phyloP scores from a whole-genome alignment of 1,139 yeast species.

The Hansenula lynferdii region DNA sequence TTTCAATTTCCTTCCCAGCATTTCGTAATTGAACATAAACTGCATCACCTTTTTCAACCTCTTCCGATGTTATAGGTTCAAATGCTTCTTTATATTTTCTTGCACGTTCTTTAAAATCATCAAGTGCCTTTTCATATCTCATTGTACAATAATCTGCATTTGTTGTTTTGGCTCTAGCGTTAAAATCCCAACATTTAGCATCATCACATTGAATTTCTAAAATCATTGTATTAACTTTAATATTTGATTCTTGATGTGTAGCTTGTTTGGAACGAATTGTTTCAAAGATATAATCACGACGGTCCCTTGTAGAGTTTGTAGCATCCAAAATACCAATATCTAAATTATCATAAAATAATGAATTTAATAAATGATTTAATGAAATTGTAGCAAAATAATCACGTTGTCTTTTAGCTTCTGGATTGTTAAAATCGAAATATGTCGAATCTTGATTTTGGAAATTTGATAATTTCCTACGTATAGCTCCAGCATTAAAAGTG shows the following conservation, averaged over 20 bases:
- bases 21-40: constrained; percentile 42
- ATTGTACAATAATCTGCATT: constrained; percentile 49
- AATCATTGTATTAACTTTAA: constrained; percentile 30
- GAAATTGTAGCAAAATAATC: constrained; percentile 60
- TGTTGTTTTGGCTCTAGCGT: constrained; percentile 57
- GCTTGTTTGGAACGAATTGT: constrained; percentile 22
- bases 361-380: constrained; percentile 42
- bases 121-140: constrained; percentile 45
- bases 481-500: constrained; percentile 53
- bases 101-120: constrained; percentile 57
- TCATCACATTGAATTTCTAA: constrained; percentile 43
- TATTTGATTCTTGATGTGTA: constrained; percentile 9
- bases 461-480: constrained; percentile 38
- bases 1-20: constrained; percentile 36
- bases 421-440: constrained; percentile 47
- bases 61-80: constrained; percentile 47
- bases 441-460: constrained; percentile 25
- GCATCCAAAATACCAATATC: constrained; percentile 70
- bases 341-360: constrained; percentile 37
- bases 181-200: constrained; percentile 40
- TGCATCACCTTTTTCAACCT: constrained; percentile 34
- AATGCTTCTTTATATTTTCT: constrained; percentile 50
- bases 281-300: constrained; percentile 37
- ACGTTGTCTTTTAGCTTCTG: constrained; percentile 41
- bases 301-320: constrained; percentile 54